These are phyloP conservation scores for Acer saccharum DNA, from an alignment of 345 rosid genomes.

Conservation along the genomic window DNA sequence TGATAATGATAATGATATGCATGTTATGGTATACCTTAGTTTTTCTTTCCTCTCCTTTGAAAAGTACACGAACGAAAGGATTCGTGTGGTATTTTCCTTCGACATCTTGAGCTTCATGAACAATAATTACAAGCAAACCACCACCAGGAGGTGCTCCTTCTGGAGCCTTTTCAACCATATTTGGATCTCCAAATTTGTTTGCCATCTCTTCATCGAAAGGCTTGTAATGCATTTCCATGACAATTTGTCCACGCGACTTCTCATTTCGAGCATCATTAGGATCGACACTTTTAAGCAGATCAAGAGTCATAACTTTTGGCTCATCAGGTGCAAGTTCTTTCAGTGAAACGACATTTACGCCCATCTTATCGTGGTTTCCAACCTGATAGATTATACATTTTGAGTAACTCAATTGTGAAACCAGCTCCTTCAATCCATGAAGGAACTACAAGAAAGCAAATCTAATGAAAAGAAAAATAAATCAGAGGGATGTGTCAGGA, in stretches of 20 bases:
- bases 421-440: no score
- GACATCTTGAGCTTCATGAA: conserved; percentile 90
- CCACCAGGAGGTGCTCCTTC: conserved; percentile 87
- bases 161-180: conserved; percentile 75
- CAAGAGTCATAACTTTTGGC: conserved; percentile 66
- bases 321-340: conserved; percentile 80
- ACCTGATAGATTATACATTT: conserved; percentile 44
- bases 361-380: conserved; percentile 92
- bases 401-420: background rate
- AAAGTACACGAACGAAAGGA: conserved; percentile 72
- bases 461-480: no score
- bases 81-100: conserved; percentile 97
- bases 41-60: conserved; percentile 83
- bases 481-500: no score
- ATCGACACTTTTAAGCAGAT: conserved; percentile 77
- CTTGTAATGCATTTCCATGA: conserved; percentile 62
- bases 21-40: conserved; percentile 58
- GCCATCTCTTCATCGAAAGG: conserved; percentile 68
- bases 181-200: conserved; percentile 43
- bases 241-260: conserved; percentile 80
- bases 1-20: background rate
- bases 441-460: no score
- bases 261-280: conserved; percentile 66
- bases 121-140: conserved; percentile 77
- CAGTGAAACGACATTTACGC: conserved; percentile 68